These are phyloP conservation scores for Lepidopterella palustris DNA, from an alignment of 495 filamentous ascomycete genomes.

Conservation along the genomic window DNA sequence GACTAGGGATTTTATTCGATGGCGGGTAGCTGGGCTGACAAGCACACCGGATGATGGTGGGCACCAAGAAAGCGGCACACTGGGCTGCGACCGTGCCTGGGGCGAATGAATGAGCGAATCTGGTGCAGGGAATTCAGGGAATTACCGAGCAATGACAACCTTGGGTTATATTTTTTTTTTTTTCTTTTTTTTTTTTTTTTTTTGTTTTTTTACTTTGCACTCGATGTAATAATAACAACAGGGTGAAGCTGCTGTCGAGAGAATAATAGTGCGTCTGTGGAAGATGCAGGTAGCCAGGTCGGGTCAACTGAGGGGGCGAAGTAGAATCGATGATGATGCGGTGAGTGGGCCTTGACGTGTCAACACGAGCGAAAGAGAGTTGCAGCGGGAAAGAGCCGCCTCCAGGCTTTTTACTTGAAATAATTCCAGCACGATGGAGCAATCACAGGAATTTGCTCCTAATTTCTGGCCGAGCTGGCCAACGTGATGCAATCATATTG, in stretches of 20 bases:
- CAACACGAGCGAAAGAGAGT: neutral
- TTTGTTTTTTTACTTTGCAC: too few species aligned
- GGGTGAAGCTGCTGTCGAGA: too few species aligned
- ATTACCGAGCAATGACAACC: neutral
- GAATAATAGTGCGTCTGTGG: neutral
- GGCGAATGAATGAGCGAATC: too few species aligned
- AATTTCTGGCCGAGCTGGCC: neutral
- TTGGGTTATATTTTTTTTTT: neutral
- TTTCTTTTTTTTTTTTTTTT: too few species aligned
- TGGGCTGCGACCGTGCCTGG: neutral
- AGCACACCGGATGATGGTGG: neutral
- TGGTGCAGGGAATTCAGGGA: too few species aligned
- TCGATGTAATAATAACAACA: too few species aligned
- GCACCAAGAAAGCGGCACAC: neutral
- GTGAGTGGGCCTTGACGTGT: neutral
- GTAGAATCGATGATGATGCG: too few species aligned
- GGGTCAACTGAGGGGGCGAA: too few species aligned
- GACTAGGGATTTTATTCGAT: conserved; percentile 18
- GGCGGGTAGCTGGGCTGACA: neutral
- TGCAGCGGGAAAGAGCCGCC: neutral
- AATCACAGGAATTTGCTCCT: neutral
- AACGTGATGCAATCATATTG: neutral
- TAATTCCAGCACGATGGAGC: neutral
- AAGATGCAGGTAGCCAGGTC: neutral
- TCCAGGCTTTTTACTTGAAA: neutral